These are phyloP conservation scores for Candida awuae DNA, from an alignment of 805 yeast species.

Conservation along the genomic window DNA sequence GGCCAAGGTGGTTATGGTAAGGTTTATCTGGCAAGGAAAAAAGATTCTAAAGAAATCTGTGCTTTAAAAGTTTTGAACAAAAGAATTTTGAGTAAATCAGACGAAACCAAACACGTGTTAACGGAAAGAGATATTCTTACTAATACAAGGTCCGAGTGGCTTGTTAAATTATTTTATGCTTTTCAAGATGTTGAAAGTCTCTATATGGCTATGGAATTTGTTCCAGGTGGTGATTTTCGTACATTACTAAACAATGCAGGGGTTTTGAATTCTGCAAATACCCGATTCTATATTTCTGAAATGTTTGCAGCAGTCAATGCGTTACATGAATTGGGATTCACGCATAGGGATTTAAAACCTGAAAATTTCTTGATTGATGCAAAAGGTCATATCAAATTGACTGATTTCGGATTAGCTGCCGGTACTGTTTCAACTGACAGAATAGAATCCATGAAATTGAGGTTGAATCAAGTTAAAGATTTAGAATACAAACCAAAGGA, in stretches of 20 bases:
- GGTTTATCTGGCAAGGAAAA: conserved; percentile 91
- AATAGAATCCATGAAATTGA: conserved; percentile 82
- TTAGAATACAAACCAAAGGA: conserved; percentile 60
- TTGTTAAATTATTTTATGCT: conserved; percentile 86
- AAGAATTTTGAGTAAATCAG: conserved; percentile 74
- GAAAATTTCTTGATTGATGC: conserved; percentile 87
- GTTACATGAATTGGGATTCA: conserved; percentile 88
- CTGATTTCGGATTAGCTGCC: conserved; percentile 96
- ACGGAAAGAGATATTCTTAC: conserved; percentile 96
- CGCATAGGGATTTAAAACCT: conserved; percentile 95
- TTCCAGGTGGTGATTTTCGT: conserved; percentile 99
- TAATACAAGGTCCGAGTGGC: conserved; percentile 94
- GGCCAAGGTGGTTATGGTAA: conserved; percentile 99
- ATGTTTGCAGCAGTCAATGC: conserved; percentile 95
- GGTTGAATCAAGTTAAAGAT: conserved; percentile 60
- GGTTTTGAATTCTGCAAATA: conserved; percentile 86
- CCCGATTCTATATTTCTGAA: conserved; percentile 89
- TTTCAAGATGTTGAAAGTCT: conserved; percentile 89
- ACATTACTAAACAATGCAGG: conserved; percentile 91
- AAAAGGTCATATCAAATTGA: conserved; percentile 84
- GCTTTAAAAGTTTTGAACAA: conserved; percentile 91
- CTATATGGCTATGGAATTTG: conserved; percentile 96
- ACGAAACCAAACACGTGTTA: conserved; percentile 90
- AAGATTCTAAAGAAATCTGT: conserved; percentile 90
- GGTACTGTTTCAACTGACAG: conserved; percentile 91